Percentiles rank a stretch among this genome's conserved stretches.
Evolutionary conservation across 495 filamentous ascomycete genomes (phyloP).

Genomic region (Hyaloscypha finlandica): DNA sequence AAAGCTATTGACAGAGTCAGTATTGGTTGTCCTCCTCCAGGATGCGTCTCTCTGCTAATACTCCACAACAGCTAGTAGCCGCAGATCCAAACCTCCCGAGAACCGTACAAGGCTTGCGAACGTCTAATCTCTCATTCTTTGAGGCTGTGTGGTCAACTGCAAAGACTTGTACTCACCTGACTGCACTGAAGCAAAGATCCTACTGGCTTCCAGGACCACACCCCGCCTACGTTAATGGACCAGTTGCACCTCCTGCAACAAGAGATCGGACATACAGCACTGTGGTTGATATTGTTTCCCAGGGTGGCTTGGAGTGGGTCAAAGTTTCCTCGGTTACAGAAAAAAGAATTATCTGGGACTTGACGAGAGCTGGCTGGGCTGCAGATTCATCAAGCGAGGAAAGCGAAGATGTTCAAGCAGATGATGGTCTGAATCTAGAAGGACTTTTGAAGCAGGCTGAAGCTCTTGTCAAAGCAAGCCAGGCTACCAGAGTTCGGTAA

Average conservation of each 20-base stretch:
- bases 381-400: constrained; percentile 13
- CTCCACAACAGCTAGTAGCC: constrained; percentile 8
- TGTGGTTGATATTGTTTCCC: constrained; percentile 53
- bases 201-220: constrained; percentile 45
- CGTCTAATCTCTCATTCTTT: constrained; percentile 60
- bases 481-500: constrained; percentile 49
- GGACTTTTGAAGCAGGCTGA: constrained; percentile 59
- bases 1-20: constrained; percentile 52
- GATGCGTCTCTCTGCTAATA: background rate
- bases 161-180: constrained; percentile 46
- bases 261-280: constrained; percentile 33
- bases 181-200: constrained; percentile 54
- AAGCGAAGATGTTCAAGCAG: constrained; percentile 19
- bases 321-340: constrained; percentile 62
- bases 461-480: constrained; percentile 54
- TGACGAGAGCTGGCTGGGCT: constrained; percentile 61
- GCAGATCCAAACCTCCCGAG: constrained; percentile 18
- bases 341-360: constrained; percentile 57
- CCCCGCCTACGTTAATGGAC: constrained; percentile 14
- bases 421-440: constrained; percentile 46
- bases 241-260: constrained; percentile 3
- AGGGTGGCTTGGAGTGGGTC: constrained; percentile 54
- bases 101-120: constrained; percentile 50
- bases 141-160: constrained; percentile 56
- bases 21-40: background rate